Evolutionary conservation across 768 basidiomycete species (phyloP).

Genomic region (Trametes maxima): DNA sequence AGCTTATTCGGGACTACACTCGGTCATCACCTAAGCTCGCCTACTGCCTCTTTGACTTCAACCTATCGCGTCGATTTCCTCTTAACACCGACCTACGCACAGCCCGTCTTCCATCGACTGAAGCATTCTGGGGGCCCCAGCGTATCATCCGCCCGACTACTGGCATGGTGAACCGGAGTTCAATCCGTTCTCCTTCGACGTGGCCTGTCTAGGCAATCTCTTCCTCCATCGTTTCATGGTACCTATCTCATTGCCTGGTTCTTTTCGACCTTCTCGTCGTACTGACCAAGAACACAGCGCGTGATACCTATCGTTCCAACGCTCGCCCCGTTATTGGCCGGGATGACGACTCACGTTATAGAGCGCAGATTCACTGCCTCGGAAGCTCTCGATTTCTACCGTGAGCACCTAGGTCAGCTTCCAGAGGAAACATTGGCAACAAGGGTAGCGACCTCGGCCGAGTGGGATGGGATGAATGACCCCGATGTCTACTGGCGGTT

Average conservation of each 20-base stretch:
- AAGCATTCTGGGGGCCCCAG: not conserved
- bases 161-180: constrained; percentile 1
- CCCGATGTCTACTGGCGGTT: not conserved
- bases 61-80: not conserved
- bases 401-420: not conserved
- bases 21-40: not conserved
- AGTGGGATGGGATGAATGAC: not conserved
- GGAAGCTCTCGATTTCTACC: constrained; percentile 2
- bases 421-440: not conserved
- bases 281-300: not conserved
- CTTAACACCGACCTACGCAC: not conserved
- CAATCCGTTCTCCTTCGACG: constrained; percentile 8
- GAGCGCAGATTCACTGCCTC: not conserved
- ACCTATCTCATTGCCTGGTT: not conserved
- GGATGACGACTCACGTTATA: constrained; percentile 2
- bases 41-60: not conserved
- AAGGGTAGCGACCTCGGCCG: not conserved
- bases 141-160: not conserved
- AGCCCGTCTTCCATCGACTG: not conserved
- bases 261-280: not conserved
- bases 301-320: not conserved
- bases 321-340: not conserved
- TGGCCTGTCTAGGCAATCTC: constrained; percentile 1
- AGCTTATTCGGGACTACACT: not conserved
- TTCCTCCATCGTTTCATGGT: not conserved